A percentile compares a stretch with the other conserved stretches of the same genome.
Conservation (phyloP, 225 moss, liverwort and hornwort species). For the Thuidium tamariscinum region DNA sequence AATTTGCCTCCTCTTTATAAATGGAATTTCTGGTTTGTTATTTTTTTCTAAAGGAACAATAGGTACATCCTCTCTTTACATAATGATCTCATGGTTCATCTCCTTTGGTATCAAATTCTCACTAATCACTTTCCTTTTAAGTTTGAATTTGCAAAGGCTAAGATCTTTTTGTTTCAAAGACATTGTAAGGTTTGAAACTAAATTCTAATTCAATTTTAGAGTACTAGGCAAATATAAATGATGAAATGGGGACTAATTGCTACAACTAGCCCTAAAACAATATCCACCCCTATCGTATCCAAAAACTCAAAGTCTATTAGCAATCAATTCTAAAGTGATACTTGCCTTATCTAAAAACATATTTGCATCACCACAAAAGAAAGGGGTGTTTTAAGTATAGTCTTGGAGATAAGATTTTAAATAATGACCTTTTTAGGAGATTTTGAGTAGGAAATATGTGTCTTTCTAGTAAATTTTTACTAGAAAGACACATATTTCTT, state of each 20-base stretch:
- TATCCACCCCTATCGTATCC: fast-evolving
- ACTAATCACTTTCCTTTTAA: background rate
- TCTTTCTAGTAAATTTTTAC: too few relatives aligned
- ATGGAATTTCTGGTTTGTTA: too few relatives aligned
- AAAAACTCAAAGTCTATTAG: background rate
- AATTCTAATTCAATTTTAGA: background rate
- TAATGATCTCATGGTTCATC: fast-evolving
- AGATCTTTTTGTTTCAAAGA: background rate
- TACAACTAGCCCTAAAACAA: fast-evolving
- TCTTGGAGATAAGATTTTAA: too few relatives aligned
- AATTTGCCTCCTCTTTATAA: too few relatives aligned
- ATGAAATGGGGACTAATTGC: fast-evolving
- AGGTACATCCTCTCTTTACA: fast-evolving
- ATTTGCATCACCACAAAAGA: too few relatives aligned
- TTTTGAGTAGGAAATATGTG: too few relatives aligned
- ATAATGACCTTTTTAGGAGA: too few relatives aligned
- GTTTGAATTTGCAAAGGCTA: background rate
- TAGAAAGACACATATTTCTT: too few relatives aligned
- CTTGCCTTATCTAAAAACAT: fast-evolving
- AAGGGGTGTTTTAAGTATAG: too few relatives aligned
- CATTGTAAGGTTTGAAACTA: fast-evolving
- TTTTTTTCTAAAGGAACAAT: background rate
- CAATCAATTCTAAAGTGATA: background rate
- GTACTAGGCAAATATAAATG: fast-evolving
- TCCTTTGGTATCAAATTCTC: background rate